Evolutionary conservation across 805 yeast species (phyloP), one percentile per base, ranked within the genome.

Genomic region (Saccharomycopsis sp.): DNA sequence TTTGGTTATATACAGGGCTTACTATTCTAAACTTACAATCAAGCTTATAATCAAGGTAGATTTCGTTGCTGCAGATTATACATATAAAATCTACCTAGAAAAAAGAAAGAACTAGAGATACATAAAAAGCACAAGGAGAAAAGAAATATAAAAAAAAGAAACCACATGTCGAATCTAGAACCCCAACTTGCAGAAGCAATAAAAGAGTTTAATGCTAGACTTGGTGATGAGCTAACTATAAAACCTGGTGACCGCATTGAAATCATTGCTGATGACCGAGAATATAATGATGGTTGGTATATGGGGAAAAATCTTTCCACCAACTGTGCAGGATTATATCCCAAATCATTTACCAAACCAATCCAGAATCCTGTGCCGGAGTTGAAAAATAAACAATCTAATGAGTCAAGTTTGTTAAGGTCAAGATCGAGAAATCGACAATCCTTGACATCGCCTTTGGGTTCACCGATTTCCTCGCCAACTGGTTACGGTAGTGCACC

Each of bases 231-330:
- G 63, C 68, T 93, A 32, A 77, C 80, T 38, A 70, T 93, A 54
- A 72, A 70, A 39, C 75, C 81, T 8, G 97, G 97, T 22, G 97
- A 93, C 59, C 79, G 77, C 50, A 72, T 93, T 46, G 94, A 87
- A 60, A 86, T 93, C 5, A 76, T 93, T 19, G 86, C 95, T 36
- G 96, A 88, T 62, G 98, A 93, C 63, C 75, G 81, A 51, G 96
- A 86, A 57, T 93, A 84, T 62, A 84, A 85, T 55, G 97, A 93
- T 62, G 97, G 97, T 14, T 93, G 99, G 99, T 93, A 82, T 59
- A 83, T 85, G 73, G 96, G 96, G 3, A 79, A 77, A 48, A 89
- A 89, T 54, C 58, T 86, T 40, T 58, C 74, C 40, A 79, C 90
- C 0, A 75, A 77, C 43, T 73, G 75, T 43, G 90, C 86, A 9